Evolutionary conservation across 2,329 filamentous ascomycete genomes (phyloP).

Genomic region (Pseudogymnoascus sp.): DNA sequence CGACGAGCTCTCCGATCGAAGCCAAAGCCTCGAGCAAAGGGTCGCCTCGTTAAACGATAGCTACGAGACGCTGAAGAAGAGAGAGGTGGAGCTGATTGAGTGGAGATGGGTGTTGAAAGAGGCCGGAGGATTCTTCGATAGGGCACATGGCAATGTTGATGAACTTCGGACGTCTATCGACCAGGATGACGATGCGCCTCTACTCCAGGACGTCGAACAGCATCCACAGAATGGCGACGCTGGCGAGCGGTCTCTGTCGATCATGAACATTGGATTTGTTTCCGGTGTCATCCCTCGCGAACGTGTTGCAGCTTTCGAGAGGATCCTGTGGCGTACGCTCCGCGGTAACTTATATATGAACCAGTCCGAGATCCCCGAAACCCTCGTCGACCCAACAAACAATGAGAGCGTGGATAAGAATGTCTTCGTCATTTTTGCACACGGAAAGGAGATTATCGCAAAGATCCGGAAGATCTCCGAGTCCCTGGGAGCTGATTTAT

Average conservation of each 20-base stretch:
- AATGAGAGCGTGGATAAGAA: slow-evolving; percentile 95
- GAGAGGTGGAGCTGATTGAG: slow-evolving; percentile 92
- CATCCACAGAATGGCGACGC: slow-evolving; percentile 48
- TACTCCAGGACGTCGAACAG: slow-evolving; percentile 88
- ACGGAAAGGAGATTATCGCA: slow-evolving; percentile 94
- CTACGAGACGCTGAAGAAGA: slow-evolving; percentile 96
- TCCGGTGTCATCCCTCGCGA: slow-evolving; percentile 91
- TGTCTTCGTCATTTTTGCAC: slow-evolving; percentile 98
- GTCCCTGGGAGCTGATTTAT: slow-evolving; percentile 89
- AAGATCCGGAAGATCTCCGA: slow-evolving; percentile 99
- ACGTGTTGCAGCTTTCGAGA: slow-evolving; percentile 88
- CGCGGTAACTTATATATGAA: slow-evolving; percentile 99
- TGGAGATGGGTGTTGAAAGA: slow-evolving; percentile 98
- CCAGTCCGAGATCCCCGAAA: slow-evolving; percentile 94
- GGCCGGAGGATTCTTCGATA: slow-evolving; percentile 94
- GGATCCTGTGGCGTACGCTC: slow-evolving; percentile 93
- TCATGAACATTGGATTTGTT: slow-evolving; percentile 98
- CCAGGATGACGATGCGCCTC: slow-evolving; percentile 80
- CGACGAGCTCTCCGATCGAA: slow-evolving; percentile 86
- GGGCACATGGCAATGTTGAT: slow-evolving; percentile 91
- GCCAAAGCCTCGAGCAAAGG: slow-evolving; percentile 85
- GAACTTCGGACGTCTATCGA: slow-evolving; percentile 88
- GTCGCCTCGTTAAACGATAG: slow-evolving; percentile 91
- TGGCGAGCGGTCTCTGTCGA: slow-evolving; percentile 82
- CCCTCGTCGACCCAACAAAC: slow-evolving; percentile 81